Evolutionary conservation across 2,329 filamentous ascomycete genomes (phyloP).

Genomic region (Colletotrichum higginsianum): DNA sequence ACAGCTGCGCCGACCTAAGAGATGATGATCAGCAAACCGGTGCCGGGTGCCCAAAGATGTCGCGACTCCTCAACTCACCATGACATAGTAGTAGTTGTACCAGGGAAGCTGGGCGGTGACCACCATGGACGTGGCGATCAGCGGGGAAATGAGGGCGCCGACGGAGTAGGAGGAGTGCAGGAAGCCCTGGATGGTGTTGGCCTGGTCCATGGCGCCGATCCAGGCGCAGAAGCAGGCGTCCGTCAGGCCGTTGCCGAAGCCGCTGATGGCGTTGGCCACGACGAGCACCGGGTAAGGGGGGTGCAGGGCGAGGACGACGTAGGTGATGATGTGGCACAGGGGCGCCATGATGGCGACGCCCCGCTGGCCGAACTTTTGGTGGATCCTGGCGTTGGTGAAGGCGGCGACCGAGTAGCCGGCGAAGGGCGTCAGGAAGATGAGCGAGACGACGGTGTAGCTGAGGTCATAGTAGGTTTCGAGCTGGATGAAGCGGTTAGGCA

Average conservation of each 20-base stretch:
- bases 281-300: slow-evolving; percentile 77
- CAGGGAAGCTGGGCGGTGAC: slow-evolving; percentile 71
- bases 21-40: neutral
- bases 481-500: slow-evolving; percentile 49
- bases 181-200: slow-evolving; percentile 77
- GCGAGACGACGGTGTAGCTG: slow-evolving; percentile 72
- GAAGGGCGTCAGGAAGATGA: slow-evolving; percentile 76
- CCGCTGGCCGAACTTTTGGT: slow-evolving; percentile 73
- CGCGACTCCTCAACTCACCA: slow-evolving; percentile 64
- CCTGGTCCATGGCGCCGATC: slow-evolving; percentile 76
- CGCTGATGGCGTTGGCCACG: slow-evolving; percentile 73
- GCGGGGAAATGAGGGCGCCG: slow-evolving; percentile 74
- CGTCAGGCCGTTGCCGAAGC: slow-evolving; percentile 76
- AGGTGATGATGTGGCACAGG: slow-evolving; percentile 72
- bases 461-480: slow-evolving; percentile 74
- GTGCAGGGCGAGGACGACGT: slow-evolving; percentile 71
- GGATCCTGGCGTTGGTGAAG: slow-evolving; percentile 72
- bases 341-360: slow-evolving; percentile 77
- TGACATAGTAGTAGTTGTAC: slow-evolving; percentile 80
- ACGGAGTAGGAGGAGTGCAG: slow-evolving; percentile 77
- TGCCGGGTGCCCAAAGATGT: no score
- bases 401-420: slow-evolving; percentile 74
- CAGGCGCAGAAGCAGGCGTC: slow-evolving; percentile 67
- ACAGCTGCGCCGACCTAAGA: slow-evolving; percentile 62
- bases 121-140: slow-evolving; percentile 78